Base-by-base conservation (phyloP, 192 early-diverging fungal species). In the Umbelopsis isabellina region DNA sequence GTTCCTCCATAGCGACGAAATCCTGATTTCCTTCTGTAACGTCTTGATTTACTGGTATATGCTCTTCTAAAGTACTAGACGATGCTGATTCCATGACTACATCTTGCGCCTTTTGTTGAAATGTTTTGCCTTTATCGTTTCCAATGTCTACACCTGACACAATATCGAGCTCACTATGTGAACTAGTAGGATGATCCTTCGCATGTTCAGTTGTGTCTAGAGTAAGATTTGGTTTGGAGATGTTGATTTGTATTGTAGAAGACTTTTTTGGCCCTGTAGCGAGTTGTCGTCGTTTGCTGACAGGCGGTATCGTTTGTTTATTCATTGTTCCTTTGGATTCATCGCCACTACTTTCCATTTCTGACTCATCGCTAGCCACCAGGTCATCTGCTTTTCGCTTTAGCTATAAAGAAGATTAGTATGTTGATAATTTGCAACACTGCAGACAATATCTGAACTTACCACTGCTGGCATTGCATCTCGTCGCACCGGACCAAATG, bases 301-400 rank as follows among this genome's bases (percentile, higher is more conserved):
- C 46, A 12, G 52, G 66, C 37, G 41, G 67, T 21, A 44, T 68
- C 16, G 22, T 7, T 22, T 61, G 35, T 8, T 27, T 21, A 18
- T 70, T 49, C n/a, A 27, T 18, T 1, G 49, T 49, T 30, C 49
- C 41, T 13, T 73, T 66, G 15, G 50, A 23, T 27, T 55, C 49
- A 41, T 82, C 72, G 16, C 53, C 41, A 13, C 82, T 76, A 2
- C 65, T 53, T 44, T 82, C 81, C 23, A 84, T 30, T 53, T 84
- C 83, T 11, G 83, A 84, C 67, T 84, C 83, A 74, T 85, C 83
- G 4, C 69, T 75, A 12, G 83, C 80, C 15, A 84, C 48, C 21
- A 84, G 52, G 20, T 75, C 76, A 72, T 85, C 83, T 21, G 65
- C 65, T 49, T 81, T 84, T 44, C 80, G 69, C 21, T 83, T 83